Percentiles rank a stretch among this genome's conserved stretches.
Conservation (phyloP, 2,329 filamentous ascomycete genomes). For the Ophiostoma angusticollis region DNA sequence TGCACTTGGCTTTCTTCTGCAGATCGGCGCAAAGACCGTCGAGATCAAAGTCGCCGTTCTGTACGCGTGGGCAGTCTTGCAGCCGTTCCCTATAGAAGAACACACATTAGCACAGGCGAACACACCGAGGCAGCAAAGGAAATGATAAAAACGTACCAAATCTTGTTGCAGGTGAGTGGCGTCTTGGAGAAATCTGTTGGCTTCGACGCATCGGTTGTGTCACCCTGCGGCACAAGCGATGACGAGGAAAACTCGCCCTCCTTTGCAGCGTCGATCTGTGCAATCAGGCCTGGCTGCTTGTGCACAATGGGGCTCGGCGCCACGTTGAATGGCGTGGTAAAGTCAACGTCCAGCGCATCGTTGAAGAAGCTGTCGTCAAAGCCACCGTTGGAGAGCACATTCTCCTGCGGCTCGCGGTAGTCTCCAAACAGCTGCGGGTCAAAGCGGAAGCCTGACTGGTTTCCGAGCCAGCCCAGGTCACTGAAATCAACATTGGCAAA, state of each 20-base stretch:
- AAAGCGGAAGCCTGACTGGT: slow-evolving; percentile 75
- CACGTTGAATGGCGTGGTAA: slow-evolving; percentile 69
- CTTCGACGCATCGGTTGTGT: slow-evolving; percentile 25
- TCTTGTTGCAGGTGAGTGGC: slow-evolving; percentile 81
- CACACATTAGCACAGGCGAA: no score
- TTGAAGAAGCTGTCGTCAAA: slow-evolving; percentile 59
- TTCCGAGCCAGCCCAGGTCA: slow-evolving; percentile 60
- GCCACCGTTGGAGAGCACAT: slow-evolving; percentile 52
- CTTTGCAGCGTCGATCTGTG: slow-evolving; percentile 64
- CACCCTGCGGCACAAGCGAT: slow-evolving; percentile 35
- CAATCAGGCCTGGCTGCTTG: slow-evolving; percentile 56
- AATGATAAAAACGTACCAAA: slow-evolving; percentile 85
- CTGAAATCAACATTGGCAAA: slow-evolving; percentile 34
- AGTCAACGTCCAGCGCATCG: slow-evolving; percentile 72
- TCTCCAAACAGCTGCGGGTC: slow-evolving; percentile 85
- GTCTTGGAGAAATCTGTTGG: slow-evolving; percentile 44
- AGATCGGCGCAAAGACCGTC: slow-evolving; percentile 87
- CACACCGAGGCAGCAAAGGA: no score
- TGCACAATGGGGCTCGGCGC: slow-evolving; percentile 28
- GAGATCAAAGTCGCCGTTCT: slow-evolving; percentile 83
- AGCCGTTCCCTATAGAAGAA: slow-evolving; percentile 82
- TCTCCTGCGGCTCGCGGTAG: slow-evolving; percentile 83
- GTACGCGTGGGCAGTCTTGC: slow-evolving; percentile 74
- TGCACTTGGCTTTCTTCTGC: slow-evolving; percentile 91
- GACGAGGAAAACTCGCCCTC: slow-evolving; percentile 38